Evolutionary conservation across 768 basidiomycete genomes (phyloP).

Genomic region (Chalciporus sphaerocephalus): DNA sequence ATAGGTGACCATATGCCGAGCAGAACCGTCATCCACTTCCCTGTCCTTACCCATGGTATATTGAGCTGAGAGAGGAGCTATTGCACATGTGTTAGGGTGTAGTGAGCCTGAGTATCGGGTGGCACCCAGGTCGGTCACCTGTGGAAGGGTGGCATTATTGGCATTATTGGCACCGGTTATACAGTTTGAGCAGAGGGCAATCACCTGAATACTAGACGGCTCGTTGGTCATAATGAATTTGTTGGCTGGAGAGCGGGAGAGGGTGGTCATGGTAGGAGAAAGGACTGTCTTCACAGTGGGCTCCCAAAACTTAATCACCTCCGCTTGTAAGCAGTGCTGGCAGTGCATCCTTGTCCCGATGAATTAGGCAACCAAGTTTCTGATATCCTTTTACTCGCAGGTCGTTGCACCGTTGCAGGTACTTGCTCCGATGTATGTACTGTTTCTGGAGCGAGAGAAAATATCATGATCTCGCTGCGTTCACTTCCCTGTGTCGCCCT

Average conservation of each 20-base stretch:
- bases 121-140: neutral
- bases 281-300: slow-evolving; percentile 20
- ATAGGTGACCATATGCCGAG: slow-evolving; percentile 13
- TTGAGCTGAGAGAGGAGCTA: neutral
- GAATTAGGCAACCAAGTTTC: neutral
- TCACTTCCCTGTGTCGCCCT: too few species aligned
- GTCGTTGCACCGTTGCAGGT: too few species aligned
- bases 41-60: slow-evolving; percentile 23
- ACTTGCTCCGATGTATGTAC: too few species aligned
- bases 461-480: too few species aligned
- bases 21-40: slow-evolving; percentile 10
- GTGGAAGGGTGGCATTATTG: neutral
- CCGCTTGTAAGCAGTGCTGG: slow-evolving; percentile 2
- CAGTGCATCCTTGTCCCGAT: slow-evolving; percentile 1
- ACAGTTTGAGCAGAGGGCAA: too few species aligned
- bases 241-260: slow-evolving; percentile 27
- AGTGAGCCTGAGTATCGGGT: neutral
- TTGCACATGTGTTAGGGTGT: neutral
- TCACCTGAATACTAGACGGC: neutral
- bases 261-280: slow-evolving; percentile 25
- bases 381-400: too few species aligned
- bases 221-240: slow-evolving; percentile 3
- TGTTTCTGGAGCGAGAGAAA: too few species aligned
- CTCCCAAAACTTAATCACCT: neutral
- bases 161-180: too few species aligned